Evolutionary conservation across 371 early-diverging fungal genomes (phyloP), one percentile per base, ranked within the genome.

Genomic region (Paraphysoderma sedebokerense): DNA sequence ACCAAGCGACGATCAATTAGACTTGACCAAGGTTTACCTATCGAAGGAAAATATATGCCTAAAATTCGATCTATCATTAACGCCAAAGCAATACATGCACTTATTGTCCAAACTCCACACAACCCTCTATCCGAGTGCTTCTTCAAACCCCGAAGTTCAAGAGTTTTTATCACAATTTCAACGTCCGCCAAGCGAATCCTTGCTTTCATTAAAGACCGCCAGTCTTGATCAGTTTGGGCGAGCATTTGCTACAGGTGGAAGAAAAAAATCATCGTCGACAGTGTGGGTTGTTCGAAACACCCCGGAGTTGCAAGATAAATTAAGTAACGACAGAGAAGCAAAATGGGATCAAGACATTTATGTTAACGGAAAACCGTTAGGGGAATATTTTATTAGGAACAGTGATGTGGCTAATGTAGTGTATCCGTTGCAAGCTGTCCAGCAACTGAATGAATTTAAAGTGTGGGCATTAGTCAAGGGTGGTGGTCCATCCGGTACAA

Each of bases 381-480:
- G 75, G 0, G 66, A 75, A 1, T 89, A 92, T 66, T 92, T 96
- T 60, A 54, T 65, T 32, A 63, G 75, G 51, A 49, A 66, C 12
- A 55, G 64, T 34, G 79, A 85, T 59, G 67, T 81, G 38, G 76
- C 86, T 22, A 61, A 71, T 15, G 68, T 87, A 22, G 55, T 82
- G 27, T 64, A 72, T 50, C 92, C 93, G n/a, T 71, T 93, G 38
- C 63, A 72, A 47, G 71, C 74, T 12, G 76, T 80, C 3, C 59
- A 67, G 11, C 59, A 53, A 26, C 56, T 80, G 13, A 81, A 82
- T 9, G 69, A 76, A 47, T 96, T 74, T 62, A 92, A 93, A 60
- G 86, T 82, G 26, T 96, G 87, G 82, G 63, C 79, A 3, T 46
- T 76, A n/a, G 91, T 85, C 6, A 56, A 66, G 4, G 93, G 92